phyloP scores from a whole-genome alignment of 306 rosid species.

The Prunus fruticosa region DNA sequence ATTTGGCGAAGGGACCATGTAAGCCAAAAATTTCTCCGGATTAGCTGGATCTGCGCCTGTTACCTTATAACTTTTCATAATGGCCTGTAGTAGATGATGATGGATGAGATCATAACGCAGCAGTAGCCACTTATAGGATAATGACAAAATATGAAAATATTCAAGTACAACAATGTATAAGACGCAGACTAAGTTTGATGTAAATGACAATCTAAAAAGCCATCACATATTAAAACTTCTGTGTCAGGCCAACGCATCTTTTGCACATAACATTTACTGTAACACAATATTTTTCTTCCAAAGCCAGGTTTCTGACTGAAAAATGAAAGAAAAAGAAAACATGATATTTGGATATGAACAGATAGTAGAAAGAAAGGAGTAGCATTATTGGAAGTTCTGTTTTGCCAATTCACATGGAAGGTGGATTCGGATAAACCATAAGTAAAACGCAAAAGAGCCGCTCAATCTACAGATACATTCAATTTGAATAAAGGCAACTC shows the following conservation, averaged over 20 bases:
- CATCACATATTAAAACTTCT: neutral
- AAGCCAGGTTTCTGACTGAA: neutral
- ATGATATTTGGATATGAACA: neutral
- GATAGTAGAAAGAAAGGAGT: neutral
- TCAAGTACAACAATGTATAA: neutral
- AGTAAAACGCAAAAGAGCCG: neutral
- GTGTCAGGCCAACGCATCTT: neutral
- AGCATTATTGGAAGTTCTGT: neutral
- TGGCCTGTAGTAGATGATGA: slow-evolving; percentile 56
- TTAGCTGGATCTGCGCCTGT: slow-evolving; percentile 69
- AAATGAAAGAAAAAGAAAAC: neutral
- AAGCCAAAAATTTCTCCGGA: slow-evolving; percentile 90
- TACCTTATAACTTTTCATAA: slow-evolving; percentile 83
- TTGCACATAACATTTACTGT: neutral
- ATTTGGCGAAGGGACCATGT: slow-evolving; percentile 88
- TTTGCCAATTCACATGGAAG: neutral
- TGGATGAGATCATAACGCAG: slow-evolving; percentile 14
- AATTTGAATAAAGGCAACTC: neutral
- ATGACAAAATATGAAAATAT: neutral
- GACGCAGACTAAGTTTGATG: neutral
- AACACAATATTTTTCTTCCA: neutral
- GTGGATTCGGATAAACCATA: neutral
- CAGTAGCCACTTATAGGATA: neutral
- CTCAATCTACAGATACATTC: neutral
- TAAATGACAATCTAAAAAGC: neutral